Evolutionary conservation across 257 asterid species (phyloP), one percentile per base, ranked within the genome.

Genomic region (Fraxinus cuspidata): DNA sequence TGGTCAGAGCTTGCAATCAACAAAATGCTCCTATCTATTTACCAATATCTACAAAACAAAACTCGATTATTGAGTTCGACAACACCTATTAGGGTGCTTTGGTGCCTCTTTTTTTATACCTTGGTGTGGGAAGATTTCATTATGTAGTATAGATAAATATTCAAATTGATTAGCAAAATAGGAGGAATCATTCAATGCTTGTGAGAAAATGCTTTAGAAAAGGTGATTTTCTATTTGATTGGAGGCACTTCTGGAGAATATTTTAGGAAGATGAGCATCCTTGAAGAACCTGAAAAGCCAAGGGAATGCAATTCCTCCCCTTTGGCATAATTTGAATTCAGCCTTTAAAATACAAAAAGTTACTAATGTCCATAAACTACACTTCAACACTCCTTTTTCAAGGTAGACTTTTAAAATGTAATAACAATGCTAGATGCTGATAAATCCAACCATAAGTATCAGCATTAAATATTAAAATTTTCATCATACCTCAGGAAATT

Each of bases 271-370:
- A 10, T 63, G 35, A 63, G 34, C 34, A 63, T 63, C 69, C 69
- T 63, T 25, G 4, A 23, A 63, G 16, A 25, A 63, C 7, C 18
- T 25, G 7, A 63, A 25, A 63, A 63, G 69, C 18, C 32, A 63
- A 27, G 69, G 69, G 69, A 63, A 63, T 63, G 69, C 69, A 63
- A 63, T 63, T 63, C 69, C 69, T 25, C 19, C 69, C 64, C 32
- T 13, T 63, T 63, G 34, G 69, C 31, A 63, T 63, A 63, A 63
- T 25, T 19, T 63, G 69, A 27, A 63, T 25, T 31, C 69, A 10
- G 19, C n/a, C 16, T 27, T 23, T 0, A 10, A 27, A 63, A 4
- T 63, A 63, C 34, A 12, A 10, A 63, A 25, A 63, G 18, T 40
- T 12, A 1, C 32, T 25, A 63, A 8, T 63, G 34, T 19, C 8